Evolutionary conservation across 2,329 filamentous ascomycete genomes (phyloP).

Genomic region (Camillea tinctor): DNA sequence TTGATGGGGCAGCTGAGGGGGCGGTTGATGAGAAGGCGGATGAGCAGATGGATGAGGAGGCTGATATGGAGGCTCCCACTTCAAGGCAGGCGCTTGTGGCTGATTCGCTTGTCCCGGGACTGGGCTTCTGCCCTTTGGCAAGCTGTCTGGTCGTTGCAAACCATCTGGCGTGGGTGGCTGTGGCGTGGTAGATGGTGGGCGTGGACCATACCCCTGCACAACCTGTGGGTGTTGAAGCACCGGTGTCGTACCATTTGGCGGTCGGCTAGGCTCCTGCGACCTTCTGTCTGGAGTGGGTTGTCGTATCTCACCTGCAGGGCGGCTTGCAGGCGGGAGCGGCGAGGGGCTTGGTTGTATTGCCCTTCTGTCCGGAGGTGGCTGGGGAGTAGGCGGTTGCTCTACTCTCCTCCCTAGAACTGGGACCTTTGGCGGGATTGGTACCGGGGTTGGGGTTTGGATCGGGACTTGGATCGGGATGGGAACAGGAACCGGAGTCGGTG

Average conservation of each 20-base stretch:
- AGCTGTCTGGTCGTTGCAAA: conserved; percentile 34
- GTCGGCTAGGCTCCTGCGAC: conserved; percentile 21
- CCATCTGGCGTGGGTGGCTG: conserved; percentile 30
- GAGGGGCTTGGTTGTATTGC: conserved; percentile 24
- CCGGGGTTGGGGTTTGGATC: not conserved
- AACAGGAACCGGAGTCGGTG: conserved; percentile 4
- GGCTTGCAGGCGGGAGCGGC: conserved; percentile 18
- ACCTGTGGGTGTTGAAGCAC: conserved; percentile 42
- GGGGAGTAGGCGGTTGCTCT: conserved; percentile 8
- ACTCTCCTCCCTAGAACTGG: not conserved
- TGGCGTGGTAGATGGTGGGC: conserved; percentile 27
- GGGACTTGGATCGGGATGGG: not conserved
- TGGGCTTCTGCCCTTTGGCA: conserved; percentile 32
- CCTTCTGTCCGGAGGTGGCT: conserved; percentile 24
- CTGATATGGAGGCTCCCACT: conserved; percentile 44
- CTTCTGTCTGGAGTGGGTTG: conserved; percentile 25
- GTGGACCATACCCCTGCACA: conserved; percentile 29
- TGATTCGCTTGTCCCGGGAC: conserved; percentile 29
- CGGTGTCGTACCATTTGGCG: conserved; percentile 25
- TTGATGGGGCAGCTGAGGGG: not conserved
- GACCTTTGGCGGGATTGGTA: not conserved
- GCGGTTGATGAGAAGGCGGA: conserved; percentile 12
- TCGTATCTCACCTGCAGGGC: conserved; percentile 23
- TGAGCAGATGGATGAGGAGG: conserved; percentile 24
- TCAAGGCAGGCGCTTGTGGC: conserved; percentile 33